phyloP scores from a whole-genome alignment of 371 early-diverging fungal species.

The Rhizomucor pusillus region DNA sequence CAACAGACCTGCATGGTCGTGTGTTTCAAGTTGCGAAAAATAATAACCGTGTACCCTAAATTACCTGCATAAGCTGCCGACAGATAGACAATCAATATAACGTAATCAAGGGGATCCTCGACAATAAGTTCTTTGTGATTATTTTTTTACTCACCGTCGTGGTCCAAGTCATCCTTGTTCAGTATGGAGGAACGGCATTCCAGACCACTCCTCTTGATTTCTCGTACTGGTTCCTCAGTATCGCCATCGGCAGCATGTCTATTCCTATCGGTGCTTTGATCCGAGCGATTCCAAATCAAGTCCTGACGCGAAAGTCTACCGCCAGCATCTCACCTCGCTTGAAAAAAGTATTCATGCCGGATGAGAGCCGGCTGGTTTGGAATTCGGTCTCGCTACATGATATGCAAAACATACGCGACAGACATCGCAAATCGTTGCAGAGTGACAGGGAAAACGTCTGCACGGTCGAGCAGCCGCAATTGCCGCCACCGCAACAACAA shows the following conservation, averaged over 20 bases:
- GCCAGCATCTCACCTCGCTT: not conserved
- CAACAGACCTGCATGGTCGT: not conserved
- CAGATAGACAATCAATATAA: constrained; percentile 66
- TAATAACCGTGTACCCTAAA: not conserved
- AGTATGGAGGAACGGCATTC: constrained; percentile 65
- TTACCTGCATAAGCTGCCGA: constrained; percentile 46
- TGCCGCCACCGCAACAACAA: no score
- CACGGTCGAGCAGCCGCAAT: no score
- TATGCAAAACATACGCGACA: not conserved
- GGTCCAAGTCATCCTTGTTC: constrained; percentile 62
- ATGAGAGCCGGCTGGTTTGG: not conserved
- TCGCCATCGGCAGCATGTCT: constrained; percentile 63
- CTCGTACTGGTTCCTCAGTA: constrained; percentile 65
- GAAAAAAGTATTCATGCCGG: not conserved
- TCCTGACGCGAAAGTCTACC: not conserved
- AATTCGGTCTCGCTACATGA: not conserved
- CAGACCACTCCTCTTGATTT: constrained; percentile 46
- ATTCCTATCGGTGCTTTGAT: constrained; percentile 71
- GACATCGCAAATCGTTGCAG: not conserved
- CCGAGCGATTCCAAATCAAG: constrained; percentile 59
- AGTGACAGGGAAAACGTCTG: not conserved
- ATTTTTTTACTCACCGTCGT: constrained; percentile 55
- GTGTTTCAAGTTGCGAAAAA: not conserved
- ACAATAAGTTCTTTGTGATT: constrained; percentile 59
- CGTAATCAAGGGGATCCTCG: constrained; percentile 50